Percentiles rank a stretch among this genome's conserved stretches.
Evolutionary conservation across 2,329 filamentous ascomycete species (phyloP).

Genomic region (Botryotinia globosa): DNA sequence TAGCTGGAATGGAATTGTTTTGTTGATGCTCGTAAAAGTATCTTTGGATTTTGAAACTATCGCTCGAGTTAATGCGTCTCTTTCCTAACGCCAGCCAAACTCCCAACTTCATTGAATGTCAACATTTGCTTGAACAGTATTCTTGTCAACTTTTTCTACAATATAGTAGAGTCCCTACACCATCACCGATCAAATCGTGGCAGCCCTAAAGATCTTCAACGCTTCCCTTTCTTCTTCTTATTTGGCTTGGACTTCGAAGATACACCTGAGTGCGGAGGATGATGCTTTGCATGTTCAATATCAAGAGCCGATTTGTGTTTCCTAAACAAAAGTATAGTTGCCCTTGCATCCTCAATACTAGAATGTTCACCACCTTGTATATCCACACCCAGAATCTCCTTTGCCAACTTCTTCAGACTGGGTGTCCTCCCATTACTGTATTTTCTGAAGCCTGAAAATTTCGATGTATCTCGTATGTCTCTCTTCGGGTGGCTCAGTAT

Average conservation of each 20-base stretch:
- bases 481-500: slow-evolving; percentile 73
- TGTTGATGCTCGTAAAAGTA: background rate
- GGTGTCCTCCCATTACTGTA: slow-evolving; percentile 67
- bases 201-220: slow-evolving; percentile 15
- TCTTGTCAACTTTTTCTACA: background rate
- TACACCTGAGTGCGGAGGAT: slow-evolving; percentile 42
- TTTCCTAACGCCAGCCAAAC: slow-evolving; percentile 2
- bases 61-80: background rate
- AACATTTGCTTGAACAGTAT: background rate
- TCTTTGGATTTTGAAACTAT: background rate
- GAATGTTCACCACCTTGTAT: slow-evolving; percentile 65
- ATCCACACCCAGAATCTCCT: slow-evolving; percentile 56
- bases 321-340: slow-evolving; percentile 85
- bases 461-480: slow-evolving; percentile 82
- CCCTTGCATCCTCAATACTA: slow-evolving; percentile 76
- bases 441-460: slow-evolving; percentile 70
- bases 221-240: slow-evolving; percentile 42
- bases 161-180: too few species aligned
- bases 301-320: slow-evolving; percentile 84
- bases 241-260: slow-evolving; percentile 27
- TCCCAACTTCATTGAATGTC: background rate
- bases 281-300: slow-evolving; percentile 69
- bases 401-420: slow-evolving; percentile 57
- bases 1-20: background rate
- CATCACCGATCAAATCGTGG: background rate